Conservation (phyloP, 2,329 filamentous ascomycete species). For the Hymenotorrendiella dingleyae region DNA sequence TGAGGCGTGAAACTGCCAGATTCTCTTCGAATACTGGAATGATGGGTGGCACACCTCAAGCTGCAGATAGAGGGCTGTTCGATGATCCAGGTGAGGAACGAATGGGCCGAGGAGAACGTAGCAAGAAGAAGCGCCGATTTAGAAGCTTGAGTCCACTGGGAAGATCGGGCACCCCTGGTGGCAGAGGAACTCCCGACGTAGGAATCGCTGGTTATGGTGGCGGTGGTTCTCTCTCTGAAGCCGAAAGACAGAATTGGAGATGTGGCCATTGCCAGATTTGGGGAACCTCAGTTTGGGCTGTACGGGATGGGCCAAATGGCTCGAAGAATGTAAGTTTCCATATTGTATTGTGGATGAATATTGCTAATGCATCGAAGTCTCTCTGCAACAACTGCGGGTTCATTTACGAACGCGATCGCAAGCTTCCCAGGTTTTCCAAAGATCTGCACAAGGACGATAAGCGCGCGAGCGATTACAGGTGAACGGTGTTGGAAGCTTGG, state of each 20-base stretch:
- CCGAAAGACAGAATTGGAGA: conserved; percentile 77
- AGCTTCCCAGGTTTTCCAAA: conserved; percentile 71
- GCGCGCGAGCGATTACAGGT: conserved; percentile 29
- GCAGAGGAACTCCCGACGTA: conserved; percentile 76
- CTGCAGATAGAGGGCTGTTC: conserved; percentile 40
- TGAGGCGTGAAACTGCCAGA: conserved; percentile 84
- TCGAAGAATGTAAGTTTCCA: conserved; percentile 63
- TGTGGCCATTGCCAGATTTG: conserved; percentile 84
- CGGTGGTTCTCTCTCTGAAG: conserved; percentile 60
- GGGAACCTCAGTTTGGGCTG: conserved; percentile 90
- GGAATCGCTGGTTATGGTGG: conserved; percentile 60
- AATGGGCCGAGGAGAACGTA: conserved; percentile 86
- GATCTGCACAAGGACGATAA: conserved; percentile 50
- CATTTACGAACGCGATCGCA: conserved; percentile 80
- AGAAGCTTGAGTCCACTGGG: conserved; percentile 77
- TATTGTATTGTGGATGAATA: conserved; percentile 2
- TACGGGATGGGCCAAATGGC: conserved; percentile 82
- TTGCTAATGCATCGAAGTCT: conserved; percentile 41
- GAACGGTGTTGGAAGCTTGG: conserved; percentile 7
- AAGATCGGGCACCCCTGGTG: conserved; percentile 60
- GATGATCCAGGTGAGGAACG: conserved; percentile 61
- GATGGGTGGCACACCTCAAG: conserved; percentile 64
- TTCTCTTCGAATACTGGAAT: conserved; percentile 85
- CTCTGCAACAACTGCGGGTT: conserved; percentile 92
- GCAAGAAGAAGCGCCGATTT: conserved; percentile 92